Evolutionary conservation across 2,329 filamentous ascomycete species (phyloP).

Genomic region (Chaetomiaceae sp.): DNA sequence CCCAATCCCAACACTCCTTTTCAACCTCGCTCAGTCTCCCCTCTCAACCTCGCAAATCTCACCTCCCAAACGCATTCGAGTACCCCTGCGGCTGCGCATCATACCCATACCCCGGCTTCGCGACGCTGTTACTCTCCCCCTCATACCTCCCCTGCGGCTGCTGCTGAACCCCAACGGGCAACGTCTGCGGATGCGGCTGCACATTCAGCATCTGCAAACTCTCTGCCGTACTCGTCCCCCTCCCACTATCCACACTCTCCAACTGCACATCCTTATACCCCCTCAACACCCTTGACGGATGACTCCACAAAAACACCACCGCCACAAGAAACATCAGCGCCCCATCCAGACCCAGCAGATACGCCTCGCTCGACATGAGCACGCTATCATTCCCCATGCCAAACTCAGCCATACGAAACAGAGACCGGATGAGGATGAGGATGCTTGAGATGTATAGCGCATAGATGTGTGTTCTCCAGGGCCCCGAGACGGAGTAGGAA

Average conservation of each 20-base stretch:
- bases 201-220: conserved; percentile 3
- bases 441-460: conserved; percentile 40
- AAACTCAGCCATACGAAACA: conserved; percentile 49
- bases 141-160: neutral
- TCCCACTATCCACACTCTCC: neutral
- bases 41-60: neutral
- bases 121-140: neutral
- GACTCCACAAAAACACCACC: conserved; percentile 18
- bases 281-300: conserved; percentile 16
- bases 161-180: too few relatives aligned
- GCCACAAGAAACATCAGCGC: conserved; percentile 27
- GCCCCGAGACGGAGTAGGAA: conserved; percentile 17
- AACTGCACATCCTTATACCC: conserved; percentile 18
- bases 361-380: conserved; percentile 43
- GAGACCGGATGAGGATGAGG: conserved; percentile 44
- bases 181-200: neutral
- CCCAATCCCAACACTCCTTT: too few relatives aligned
- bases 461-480: conserved; percentile 31
- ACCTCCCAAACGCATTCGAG: neutral
- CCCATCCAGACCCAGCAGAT: conserved; percentile 37
- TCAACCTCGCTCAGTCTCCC: too few relatives aligned
- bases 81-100: neutral
- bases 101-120: neutral
- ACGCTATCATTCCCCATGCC: conserved; percentile 39
- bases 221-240: conserved; percentile 1